phyloP scores from a whole-genome alignment of 352 stramenopile genomes.

The Phytophthora rubi region DNA sequence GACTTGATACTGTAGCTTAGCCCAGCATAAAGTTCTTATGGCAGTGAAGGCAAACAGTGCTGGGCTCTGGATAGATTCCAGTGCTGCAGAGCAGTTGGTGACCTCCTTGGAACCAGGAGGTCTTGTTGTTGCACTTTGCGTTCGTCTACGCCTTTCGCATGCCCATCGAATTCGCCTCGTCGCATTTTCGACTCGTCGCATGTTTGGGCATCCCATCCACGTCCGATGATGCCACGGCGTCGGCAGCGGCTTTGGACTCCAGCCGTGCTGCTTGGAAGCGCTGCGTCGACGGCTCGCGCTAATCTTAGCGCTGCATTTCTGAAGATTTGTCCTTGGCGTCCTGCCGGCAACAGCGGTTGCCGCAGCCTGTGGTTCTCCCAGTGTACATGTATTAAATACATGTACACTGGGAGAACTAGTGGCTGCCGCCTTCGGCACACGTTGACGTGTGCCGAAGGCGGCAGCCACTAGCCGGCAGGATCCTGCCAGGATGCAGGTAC shows the following conservation, averaged over 20 bases:
- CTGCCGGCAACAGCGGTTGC: neutral
- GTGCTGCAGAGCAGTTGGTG: neutral
- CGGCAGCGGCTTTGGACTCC: slow-evolving; percentile 6
- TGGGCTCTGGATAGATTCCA: neutral
- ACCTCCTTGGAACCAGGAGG: neutral
- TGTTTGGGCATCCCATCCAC: slow-evolving; percentile 23
- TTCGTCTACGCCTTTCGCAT: slow-evolving; percentile 26
- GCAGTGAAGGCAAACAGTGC: neutral
- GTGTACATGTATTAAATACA: neutral
- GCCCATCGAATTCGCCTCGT: slow-evolving; percentile 23
- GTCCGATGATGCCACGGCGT: slow-evolving; percentile 15
- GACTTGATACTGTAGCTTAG: neutral
- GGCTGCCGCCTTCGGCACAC: too few relatives aligned
- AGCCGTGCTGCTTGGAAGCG: slow-evolving; percentile 1
- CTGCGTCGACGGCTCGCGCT: neutral
- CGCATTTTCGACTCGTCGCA: slow-evolving; percentile 36
- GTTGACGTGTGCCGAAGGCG: neutral
- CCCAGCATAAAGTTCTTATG: neutral
- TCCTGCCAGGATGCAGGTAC: too few relatives aligned
- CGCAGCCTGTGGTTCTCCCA: neutral
- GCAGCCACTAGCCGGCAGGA: neutral
- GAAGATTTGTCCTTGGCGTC: neutral
- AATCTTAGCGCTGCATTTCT: neutral
- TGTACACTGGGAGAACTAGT: too few relatives aligned
- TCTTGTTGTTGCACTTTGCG: slow-evolving; percentile 9